A percentile compares a stretch with the other conserved stretches of the same genome.
phyloP scores from a whole-genome alignment of 805 yeast species.

The Ogataea methanolica region DNA sequence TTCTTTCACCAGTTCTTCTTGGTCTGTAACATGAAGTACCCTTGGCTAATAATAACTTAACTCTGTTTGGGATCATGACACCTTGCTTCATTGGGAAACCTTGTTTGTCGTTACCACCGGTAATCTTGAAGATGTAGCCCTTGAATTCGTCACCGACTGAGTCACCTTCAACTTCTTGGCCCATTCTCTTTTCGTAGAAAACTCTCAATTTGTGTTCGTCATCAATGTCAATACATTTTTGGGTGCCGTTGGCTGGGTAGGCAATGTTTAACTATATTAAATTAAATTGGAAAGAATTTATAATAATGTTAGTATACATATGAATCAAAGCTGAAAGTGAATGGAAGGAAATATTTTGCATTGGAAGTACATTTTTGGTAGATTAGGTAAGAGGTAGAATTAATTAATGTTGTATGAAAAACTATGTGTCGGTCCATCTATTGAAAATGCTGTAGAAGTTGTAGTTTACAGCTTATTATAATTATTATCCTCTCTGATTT shows the following conservation, averaged over 20 bases:
- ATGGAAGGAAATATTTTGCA: too few species aligned
- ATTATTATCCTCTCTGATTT: too few species aligned
- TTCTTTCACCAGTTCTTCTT: conserved; percentile 99
- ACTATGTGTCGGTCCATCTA: too few species aligned
- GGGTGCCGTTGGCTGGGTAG: conserved; percentile 99
- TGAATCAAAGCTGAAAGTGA: background rate
- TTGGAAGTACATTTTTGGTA: too few species aligned
- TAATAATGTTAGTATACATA: conserved; percentile 15
- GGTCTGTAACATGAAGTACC: conserved; percentile 99
- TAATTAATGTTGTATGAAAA: too few species aligned
- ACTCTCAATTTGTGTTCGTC: conserved; percentile 98
- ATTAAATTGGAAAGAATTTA: background rate
- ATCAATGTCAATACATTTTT: conserved; percentile 95
- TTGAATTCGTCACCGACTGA: conserved; percentile 97
- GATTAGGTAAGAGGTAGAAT: too few species aligned
- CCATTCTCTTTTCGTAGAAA: conserved; percentile 99
- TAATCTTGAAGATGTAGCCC: conserved; percentile 97
- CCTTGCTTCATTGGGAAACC: conserved; percentile 99
- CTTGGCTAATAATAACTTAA: conserved; percentile 87
- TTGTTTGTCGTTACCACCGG: conserved; percentile 99
- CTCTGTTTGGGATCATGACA: conserved; percentile 99
- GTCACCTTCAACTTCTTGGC: conserved; percentile 99
- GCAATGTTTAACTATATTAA: conserved; percentile 86
- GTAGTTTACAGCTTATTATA: too few species aligned
- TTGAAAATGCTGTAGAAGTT: too few species aligned